Evolutionary conservation across 441 rosid genomes (phyloP), one percentile per base, ranked within the genome.

Genomic region (Pelargonium australe): DNA sequence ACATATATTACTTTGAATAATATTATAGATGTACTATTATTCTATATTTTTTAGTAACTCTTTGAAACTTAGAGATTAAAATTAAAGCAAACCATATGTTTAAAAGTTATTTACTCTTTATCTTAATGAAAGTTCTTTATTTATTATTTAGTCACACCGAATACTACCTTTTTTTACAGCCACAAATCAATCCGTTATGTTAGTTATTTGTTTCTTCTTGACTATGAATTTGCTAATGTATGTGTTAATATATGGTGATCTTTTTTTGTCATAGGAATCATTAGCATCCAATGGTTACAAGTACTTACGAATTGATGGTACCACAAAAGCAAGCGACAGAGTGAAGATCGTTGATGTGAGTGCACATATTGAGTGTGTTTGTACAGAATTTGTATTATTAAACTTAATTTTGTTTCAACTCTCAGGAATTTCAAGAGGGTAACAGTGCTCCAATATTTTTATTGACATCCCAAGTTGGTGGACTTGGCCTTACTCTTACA

Each of bases 381-480:
- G 60, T 5, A 3, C 31, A 12, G 37, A 62, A 58, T 64, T 19
- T 28, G 40, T 37, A 28, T 67, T 45, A 11, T 34, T 41, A 44
- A 53, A 47, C 41, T 64, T 49, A 20, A 57, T 69, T 75, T 73
- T 74, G 57, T 13, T 68, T 53, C 58, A 47, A 16, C 69, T 73
- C 61, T 62, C 78, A 95, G 99, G 96, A 91, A 45, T 95, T 95
- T 77, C 97, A 95, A 85, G 85, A 80, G 72, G 96, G 91, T 71
- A 53, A 23, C 61, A 88, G 82, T 72, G 96, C 96, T 68, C 96
- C 94, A 70, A 86, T 95, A 80, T 95, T 89, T 79, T 90, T 91
- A 67, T 68, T 95, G 75, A 95, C 99, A 69, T 87, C 99, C 69
- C 96, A 89, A 85, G 99, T 95, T 75, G 97, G 99, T 45, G 99